phyloP scores from a whole-genome alignment of 306 rosid genomes.

The Prunus dulcis region DNA sequence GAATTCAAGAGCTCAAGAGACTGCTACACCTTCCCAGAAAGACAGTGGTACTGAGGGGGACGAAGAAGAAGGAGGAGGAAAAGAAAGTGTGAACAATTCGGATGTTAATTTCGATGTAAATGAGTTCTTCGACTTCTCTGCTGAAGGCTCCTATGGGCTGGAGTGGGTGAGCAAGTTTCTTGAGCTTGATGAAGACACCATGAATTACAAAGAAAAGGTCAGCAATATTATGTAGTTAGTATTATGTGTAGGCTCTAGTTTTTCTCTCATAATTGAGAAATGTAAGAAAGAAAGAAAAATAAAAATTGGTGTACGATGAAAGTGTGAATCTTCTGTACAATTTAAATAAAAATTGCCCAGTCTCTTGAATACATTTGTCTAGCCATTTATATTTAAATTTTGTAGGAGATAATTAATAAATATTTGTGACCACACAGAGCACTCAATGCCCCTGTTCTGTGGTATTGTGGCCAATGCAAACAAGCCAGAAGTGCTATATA shows the following conservation, averaged over 20 bases:
- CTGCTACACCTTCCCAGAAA: not conserved
- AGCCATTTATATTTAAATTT: not conserved
- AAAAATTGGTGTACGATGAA: no score
- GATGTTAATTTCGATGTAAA: slow-evolving; percentile 41
- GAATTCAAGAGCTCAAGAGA: slow-evolving; percentile 21
- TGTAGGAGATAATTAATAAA: not conserved
- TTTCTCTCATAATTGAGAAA: not conserved
- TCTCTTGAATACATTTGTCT: not conserved
- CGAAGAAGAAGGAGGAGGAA: slow-evolving; percentile 10
- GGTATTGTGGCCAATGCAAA: not conserved
- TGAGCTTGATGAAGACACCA: slow-evolving; percentile 35
- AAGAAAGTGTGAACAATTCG: slow-evolving; percentile 1
- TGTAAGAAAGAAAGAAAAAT: not conserved
- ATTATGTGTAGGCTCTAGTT: not conserved
- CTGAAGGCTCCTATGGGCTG: slow-evolving; percentile 36
- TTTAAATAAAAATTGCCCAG: not conserved
- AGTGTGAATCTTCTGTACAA: slow-evolving; percentile 1
- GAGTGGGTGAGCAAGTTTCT: slow-evolving; percentile 56
- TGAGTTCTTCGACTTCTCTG: slow-evolving; percentile 47
- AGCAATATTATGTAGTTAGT: slow-evolving; percentile 2
- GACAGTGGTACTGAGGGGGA: not conserved
- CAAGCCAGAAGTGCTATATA: not conserved
- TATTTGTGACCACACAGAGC: no score
- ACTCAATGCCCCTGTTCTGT: no score
- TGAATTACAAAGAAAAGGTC: slow-evolving; percentile 9